A percentile compares a stretch with the other conserved stretches of the same genome.
Conservation (phyloP, 768 basidiomycete species). For the Leccinum pellstonianum region DNA sequence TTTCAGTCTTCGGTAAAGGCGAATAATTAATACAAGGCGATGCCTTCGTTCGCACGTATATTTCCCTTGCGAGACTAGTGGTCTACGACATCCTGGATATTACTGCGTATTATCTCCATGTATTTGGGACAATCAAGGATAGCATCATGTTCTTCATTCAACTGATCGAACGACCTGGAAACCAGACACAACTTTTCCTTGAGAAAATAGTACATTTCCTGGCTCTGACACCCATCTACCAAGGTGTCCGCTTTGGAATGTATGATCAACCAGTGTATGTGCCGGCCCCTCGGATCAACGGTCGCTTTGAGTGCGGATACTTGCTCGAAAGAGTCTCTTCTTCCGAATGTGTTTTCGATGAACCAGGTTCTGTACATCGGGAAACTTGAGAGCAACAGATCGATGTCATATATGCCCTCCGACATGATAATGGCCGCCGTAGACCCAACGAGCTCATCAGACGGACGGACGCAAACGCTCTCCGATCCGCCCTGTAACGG, state of each 20-base stretch:
- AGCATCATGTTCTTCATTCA: slow-evolving; percentile 55
- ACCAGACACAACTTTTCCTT: slow-evolving; percentile 28
- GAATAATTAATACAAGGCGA: slow-evolving; percentile 9
- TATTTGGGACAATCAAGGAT: slow-evolving; percentile 46
- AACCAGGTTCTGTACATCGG: slow-evolving; percentile 72
- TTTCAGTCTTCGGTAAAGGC: slow-evolving; percentile 34
- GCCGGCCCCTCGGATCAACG: slow-evolving; percentile 32
- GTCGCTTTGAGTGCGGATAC: slow-evolving; percentile 47
- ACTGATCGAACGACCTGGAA: slow-evolving; percentile 36
- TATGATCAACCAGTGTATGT: slow-evolving; percentile 65
- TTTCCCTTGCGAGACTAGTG: slow-evolving; percentile 4
- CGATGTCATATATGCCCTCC: slow-evolving; percentile 79
- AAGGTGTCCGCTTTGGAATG: slow-evolving; percentile 74
- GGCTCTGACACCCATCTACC: slow-evolving; percentile 61
- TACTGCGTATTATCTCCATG: slow-evolving; percentile 43
- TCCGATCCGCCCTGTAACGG: slow-evolving; percentile 23
- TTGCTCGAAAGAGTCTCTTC: slow-evolving; percentile 43
- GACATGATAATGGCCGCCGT: slow-evolving; percentile 60
- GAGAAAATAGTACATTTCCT: slow-evolving; percentile 59
- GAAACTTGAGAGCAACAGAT: slow-evolving; percentile 59
- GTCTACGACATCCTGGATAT: slow-evolving; percentile 31
- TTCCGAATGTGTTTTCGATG: slow-evolving; percentile 62
- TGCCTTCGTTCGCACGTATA: slow-evolving; percentile 4
- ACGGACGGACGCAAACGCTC: slow-evolving; percentile 45
- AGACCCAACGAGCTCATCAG: slow-evolving; percentile 40